Percentiles rank a stretch among this genome's conserved stretches.
Conservation (phyloP, 2,329 filamentous ascomycete species). For the Fusarium foetens region DNA sequence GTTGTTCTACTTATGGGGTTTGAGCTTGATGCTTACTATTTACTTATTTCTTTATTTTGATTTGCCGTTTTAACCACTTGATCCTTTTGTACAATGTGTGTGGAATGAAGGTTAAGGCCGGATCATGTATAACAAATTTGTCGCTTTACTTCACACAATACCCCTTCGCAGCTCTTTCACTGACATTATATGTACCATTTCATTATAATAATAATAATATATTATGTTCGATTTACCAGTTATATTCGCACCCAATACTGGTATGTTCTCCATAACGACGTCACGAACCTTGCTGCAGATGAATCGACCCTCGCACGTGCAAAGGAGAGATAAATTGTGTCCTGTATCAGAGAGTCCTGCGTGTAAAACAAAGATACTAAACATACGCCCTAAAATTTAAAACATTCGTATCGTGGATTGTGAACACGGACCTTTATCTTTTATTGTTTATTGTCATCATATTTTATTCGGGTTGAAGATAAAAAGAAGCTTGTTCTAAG, state of each 20-base stretch:
- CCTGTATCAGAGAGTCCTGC: too few relatives aligned
- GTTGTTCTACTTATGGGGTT: conserved; percentile 23
- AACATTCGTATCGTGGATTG: too few relatives aligned
- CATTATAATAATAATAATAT: too few relatives aligned
- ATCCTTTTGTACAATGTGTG: background rate
- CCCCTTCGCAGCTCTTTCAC: background rate
- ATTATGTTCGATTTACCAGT: rapidly evolving
- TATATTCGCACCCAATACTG: rapidly evolving
- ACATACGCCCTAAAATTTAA: too few relatives aligned
- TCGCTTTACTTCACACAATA: background rate
- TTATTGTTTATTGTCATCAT: too few relatives aligned
- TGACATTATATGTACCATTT: rapidly evolving
- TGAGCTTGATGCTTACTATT: rapidly evolving
- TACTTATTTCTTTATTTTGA: background rate
- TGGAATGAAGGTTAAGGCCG: too few relatives aligned
- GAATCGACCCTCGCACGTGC: too few relatives aligned
- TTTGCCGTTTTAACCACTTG: background rate
- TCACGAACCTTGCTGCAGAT: background rate
- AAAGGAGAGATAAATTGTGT: too few relatives aligned
- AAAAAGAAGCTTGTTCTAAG: too few relatives aligned
- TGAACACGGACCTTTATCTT: too few relatives aligned
- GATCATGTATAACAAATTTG: background rate
- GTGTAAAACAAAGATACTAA: too few relatives aligned
- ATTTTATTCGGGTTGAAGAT: too few relatives aligned
- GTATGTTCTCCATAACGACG: rapidly evolving